Conservation (phyloP, 257 asterid genomes). For the Gentiana macrophylla region DNA sequence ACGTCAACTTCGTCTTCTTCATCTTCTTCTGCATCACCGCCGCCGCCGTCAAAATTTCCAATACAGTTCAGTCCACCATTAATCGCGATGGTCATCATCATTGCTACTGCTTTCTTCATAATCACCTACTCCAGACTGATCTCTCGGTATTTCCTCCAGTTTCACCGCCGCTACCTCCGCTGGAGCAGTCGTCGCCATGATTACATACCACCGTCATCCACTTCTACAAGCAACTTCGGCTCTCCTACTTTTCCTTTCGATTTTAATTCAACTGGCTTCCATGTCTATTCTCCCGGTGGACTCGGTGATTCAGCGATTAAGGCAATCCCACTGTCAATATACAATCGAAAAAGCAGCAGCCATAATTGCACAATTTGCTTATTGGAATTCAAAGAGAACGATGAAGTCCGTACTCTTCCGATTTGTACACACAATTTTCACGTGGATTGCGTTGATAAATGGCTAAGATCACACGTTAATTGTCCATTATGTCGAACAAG, state of each 20-base stretch:
- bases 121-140: slow-evolving; percentile 86
- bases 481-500: slow-evolving; percentile 94
- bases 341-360: slow-evolving; percentile 44
- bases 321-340: slow-evolving; percentile 69
- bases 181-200: slow-evolving; percentile 78
- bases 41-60: slow-evolving; percentile 53
- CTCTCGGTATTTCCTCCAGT: slow-evolving; percentile 53
- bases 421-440: slow-evolving; percentile 77
- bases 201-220: slow-evolving; percentile 41
- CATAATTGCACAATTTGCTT: slow-evolving; percentile 86
- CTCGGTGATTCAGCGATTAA: slow-evolving; percentile 80
- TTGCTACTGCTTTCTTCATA: slow-evolving; percentile 74
- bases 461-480: slow-evolving; percentile 94
- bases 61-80: slow-evolving; percentile 90
- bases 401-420: slow-evolving; percentile 84
- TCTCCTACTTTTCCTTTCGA: slow-evolving; percentile 69
- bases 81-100: slow-evolving; percentile 80
- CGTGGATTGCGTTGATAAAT: slow-evolving; percentile 88
- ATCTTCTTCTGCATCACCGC: slow-evolving; percentile 15
- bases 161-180: slow-evolving; percentile 53
- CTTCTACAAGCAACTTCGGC: slow-evolving; percentile 67
- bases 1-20: slow-evolving; percentile 10
- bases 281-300: slow-evolving; percentile 77
- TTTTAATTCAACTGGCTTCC: slow-evolving; percentile 42
- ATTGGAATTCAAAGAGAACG: slow-evolving; percentile 70